Conservation (phyloP, 208 protist genomes). For the Trypanosoma cruzi region DNA sequence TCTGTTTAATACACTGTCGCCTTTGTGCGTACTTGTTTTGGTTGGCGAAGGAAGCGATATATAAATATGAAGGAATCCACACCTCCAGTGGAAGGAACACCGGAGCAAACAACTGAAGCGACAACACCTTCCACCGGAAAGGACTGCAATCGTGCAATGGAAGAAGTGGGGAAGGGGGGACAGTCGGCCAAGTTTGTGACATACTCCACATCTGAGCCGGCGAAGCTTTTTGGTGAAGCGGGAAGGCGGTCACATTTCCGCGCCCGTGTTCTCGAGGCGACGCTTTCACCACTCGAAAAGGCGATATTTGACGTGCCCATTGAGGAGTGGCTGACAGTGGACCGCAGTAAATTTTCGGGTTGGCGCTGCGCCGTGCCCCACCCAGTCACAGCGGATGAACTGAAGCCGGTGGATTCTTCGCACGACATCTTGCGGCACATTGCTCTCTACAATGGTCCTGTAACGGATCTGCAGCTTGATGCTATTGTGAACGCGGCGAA, state of each 20-base stretch:
- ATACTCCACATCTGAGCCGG: conserved; percentile 11
- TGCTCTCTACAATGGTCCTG: conserved; percentile 40
- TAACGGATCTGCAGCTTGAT: conserved; percentile 60
- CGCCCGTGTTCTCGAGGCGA: conserved; percentile 17
- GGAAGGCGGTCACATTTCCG: conserved; percentile 8
- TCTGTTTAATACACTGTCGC: neutral
- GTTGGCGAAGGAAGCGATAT: neutral
- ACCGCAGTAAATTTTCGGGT: conserved; percentile 24
- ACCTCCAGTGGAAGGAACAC: neutral
- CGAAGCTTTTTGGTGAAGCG: neutral
- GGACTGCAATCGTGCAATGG: neutral
- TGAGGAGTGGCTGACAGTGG: conserved; percentile 32
- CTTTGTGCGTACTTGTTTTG: neutral
- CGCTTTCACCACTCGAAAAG: conserved; percentile 32
- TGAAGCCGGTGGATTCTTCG: conserved; percentile 20
- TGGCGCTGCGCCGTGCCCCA: conserved; percentile 22
- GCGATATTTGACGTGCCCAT: conserved; percentile 38
- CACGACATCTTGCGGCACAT: conserved; percentile 38
- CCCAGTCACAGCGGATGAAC: conserved; percentile 12
- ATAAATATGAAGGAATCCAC: neutral
- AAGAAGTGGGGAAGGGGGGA: neutral
- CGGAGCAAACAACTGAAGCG: neutral
- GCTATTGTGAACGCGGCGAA: conserved; percentile 90
- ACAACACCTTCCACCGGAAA: neutral
- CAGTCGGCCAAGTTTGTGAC: conserved; percentile 16